Base-by-base conservation (phyloP, 768 basidiomycete genomes). In the Leucocoprinus birnbaumii region DNA sequence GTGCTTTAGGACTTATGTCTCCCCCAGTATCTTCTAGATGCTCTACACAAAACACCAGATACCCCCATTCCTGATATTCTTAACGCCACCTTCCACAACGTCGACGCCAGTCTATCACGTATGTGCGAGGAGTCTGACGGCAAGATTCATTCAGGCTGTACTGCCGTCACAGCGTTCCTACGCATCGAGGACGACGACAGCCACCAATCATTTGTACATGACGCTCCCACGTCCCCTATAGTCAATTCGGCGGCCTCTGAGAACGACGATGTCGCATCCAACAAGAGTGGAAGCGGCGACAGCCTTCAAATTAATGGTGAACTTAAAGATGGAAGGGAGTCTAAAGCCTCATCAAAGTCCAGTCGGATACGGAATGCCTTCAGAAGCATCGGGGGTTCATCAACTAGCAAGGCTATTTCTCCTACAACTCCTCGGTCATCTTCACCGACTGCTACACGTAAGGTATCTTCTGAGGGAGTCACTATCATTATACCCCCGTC, bases 121-220 rank as follows among this genome's bases (percentile, higher is more conserved):
- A 85, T 98, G 64, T 87, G 94, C 52, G 89, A 90, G 64, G 85
- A 89, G 59, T 89, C 89, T 5, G 87, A 91, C 38, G 93, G 92
- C 61, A 94, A 91, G 69, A 94, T 96, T 47, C 93, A 96, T 63
- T 94, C 92, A 6, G 97, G 97, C 1, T 98, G 96, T 66, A 99
- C 97, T 3, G 97, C 92, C 3, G 97, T 97, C 34, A 94, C 91
- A 24, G 94, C 94, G 2, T 96, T 98, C 71, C 80, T 99, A 50
- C 89, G 97, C 13, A 72, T 98, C 56, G 97, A 99, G 71, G 93
- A 94, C 61, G 75, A 73, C 1, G 74, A 86, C 14, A 91, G 91
- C 31, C 73, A 74, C 25, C 91, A 94, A 65, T 73, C 86, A 7
- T 93, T 91, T 66, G 62, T 86, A 45, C 64, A 67, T 5, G 62